Conservation (phyloP, 768 basidiomycete genomes). For the Boletus pseudo-olivaceus region DNA sequence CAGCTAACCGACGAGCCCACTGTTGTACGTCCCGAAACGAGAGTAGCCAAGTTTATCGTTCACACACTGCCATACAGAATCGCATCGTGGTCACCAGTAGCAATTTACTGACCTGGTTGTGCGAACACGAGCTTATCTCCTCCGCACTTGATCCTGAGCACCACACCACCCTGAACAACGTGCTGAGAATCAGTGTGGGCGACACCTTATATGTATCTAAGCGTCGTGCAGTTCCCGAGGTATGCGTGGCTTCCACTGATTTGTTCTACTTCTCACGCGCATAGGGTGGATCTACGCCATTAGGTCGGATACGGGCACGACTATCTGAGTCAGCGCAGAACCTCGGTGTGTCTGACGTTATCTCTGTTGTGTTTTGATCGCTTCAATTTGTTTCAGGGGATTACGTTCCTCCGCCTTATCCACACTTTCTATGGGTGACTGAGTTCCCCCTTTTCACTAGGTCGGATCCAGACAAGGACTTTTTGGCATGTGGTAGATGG, state of each 20-base stretch:
- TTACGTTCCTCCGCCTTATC: conserved; percentile 49
- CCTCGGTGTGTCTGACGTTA: conserved; percentile 45
- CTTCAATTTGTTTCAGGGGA: conserved; percentile 43
- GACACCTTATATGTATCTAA: conserved; percentile 58
- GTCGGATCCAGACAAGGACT: conserved; percentile 84
- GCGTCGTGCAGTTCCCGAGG: conserved; percentile 51
- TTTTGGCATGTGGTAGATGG: conserved; percentile 84
- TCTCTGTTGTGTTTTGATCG: neutral
- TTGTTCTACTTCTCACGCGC: conserved; percentile 19
- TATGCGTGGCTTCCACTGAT: conserved; percentile 28
- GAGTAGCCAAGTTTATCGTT: neutral
- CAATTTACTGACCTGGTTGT: conserved; percentile 48
- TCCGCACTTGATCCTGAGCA: conserved; percentile 24
- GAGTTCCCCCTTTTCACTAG: conserved; percentile 92
- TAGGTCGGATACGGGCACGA: conserved; percentile 68
- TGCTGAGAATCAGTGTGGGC: conserved; percentile 44
- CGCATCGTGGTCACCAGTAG: conserved; percentile 45
- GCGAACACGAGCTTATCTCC: conserved; percentile 31
- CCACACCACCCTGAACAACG: conserved; percentile 36
- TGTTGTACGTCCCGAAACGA: conserved; percentile 21
- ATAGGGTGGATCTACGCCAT: conserved; percentile 82
- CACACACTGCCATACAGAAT: conserved; percentile 37
- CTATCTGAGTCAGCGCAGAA: conserved; percentile 64
- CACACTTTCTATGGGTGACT: conserved; percentile 93
- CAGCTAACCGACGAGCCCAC: conserved; percentile 18